Evolutionary conservation across 805 yeast species (phyloP).

Genomic region (Clavispora fructus): DNA sequence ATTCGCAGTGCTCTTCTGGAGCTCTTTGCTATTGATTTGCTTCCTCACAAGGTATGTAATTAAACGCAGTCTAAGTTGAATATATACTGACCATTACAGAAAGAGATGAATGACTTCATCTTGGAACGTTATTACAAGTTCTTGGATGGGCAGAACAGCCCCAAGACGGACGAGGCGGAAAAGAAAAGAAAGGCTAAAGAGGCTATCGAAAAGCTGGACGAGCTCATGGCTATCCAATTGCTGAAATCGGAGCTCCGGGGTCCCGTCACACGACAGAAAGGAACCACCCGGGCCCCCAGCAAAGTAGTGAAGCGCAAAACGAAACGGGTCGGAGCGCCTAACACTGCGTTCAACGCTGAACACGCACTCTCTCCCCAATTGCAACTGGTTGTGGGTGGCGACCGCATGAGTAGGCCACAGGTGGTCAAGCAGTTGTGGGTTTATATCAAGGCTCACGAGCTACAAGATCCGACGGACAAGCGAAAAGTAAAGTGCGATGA

Average conservation of each 20-base stretch:
- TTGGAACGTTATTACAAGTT: conserved; percentile 50
- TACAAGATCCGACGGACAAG: conserved; percentile 65
- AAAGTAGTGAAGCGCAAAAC: conserved; percentile 11
- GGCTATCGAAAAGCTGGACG: conserved; percentile 46
- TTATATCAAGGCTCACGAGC: conserved; percentile 54
- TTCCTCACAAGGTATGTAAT: conserved; percentile 37
- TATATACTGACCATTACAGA: conserved; percentile 30
- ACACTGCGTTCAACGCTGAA: conserved; percentile 39
- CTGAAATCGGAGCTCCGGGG: conserved; percentile 27
- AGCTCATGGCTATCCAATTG: conserved; percentile 45
- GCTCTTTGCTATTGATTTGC: conserved; percentile 53
- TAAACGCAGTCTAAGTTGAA: neutral
- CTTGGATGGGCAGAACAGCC: conserved; percentile 26
- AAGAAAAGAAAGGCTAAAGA: conserved; percentile 16
- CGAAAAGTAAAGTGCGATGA: conserved; percentile 64
- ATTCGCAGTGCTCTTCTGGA: conserved; percentile 70
- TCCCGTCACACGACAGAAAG: conserved; percentile 15
- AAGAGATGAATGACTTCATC: conserved; percentile 55
- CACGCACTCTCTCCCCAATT: conserved; percentile 48
- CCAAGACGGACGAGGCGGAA: conserved; percentile 8
- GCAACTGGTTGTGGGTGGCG: conserved; percentile 39
- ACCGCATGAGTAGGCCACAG: conserved; percentile 56
- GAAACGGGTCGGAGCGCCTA: conserved; percentile 15
- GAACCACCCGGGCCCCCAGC: conserved; percentile 2
- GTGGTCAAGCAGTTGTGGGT: conserved; percentile 68